Evolutionary conservation across 2,329 filamentous ascomycete species (phyloP), one percentile per base, ranked within the genome.

Genomic region (Nemania abortiva): DNA sequence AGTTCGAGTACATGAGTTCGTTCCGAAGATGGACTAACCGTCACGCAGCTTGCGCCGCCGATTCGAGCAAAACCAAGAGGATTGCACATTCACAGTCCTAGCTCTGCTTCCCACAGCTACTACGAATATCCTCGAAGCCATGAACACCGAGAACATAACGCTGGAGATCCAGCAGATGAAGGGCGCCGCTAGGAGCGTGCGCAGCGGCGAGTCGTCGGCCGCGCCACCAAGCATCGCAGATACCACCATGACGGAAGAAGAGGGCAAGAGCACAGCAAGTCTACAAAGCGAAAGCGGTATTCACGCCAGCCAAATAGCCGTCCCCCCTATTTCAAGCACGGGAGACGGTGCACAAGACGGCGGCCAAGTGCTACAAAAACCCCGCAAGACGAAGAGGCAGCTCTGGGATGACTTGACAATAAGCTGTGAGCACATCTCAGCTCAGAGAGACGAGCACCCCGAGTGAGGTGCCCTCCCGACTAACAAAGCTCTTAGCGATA

Each of bases 11-110:
- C 13, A 18, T 10, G 2, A 39, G 27, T 22, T 6, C 20, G 27
- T 22, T 6, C 20, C 6, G 6, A 42, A 37, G 22, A 29, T 9
- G 13, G 11, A 39, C 63, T 68, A 49, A 70, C 55, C 31, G 42
- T 45, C 42, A 39, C 24, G 31, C 76, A 98, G 95, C 81, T 88
- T 99, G 70, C 94, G 95, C 60, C 92, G 96, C 68, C 92, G 96
- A 78, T 99, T 99, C 83, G 94, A 98, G 81, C 96, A 99, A 82
- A 99, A 99, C 81, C 96, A 99, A 80, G 95, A 97, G 79, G 96
- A 99, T 82, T 99, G 96, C 83, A 98, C 95, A 56, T 98, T 97
- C 80, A 99, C 96, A 45, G 94, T 98, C 53, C 90, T 98, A n/a
- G 96, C 95, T 34, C 89, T 99, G 64, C 87, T 99, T 10, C 96